These are phyloP conservation scores for Gnetum montanum DNA, from an alignment of 75 land plant species.

Conservation along the genomic window DNA sequence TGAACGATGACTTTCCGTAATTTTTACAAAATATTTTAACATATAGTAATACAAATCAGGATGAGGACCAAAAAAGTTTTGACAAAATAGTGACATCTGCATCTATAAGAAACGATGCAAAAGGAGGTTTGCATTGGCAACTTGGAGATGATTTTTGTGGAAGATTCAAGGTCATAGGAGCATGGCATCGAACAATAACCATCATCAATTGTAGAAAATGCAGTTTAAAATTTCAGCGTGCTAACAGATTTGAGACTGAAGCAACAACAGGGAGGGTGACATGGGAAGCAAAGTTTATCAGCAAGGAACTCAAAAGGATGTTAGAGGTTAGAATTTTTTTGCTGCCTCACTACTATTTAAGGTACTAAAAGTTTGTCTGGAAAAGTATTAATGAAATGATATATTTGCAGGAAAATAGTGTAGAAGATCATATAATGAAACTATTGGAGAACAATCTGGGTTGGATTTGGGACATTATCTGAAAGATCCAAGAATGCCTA, in stretches of 20 bases:
- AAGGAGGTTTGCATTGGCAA: conserved; percentile 51
- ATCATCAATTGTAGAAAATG: conserved; percentile 6
- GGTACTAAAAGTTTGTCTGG: neutral
- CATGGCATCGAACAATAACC: conserved; percentile 14
- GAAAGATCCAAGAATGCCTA: no score
- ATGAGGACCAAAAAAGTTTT: conserved; percentile 17
- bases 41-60: no score
- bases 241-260: conserved; percentile 29
- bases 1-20: neutral
- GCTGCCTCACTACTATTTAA: neutral
- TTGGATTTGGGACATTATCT: conserved; percentile 3
- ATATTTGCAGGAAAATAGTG: neutral
- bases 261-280: conserved; percentile 23
- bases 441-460: neutral
- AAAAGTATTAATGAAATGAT: neutral
- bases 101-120: conserved; percentile 19
- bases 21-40: neutral
- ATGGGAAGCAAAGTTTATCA: conserved; percentile 20
- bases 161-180: conserved; percentile 16
- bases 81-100: conserved; percentile 27
- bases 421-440: conserved; percentile 3
- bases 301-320: conserved; percentile 11
- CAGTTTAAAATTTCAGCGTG: conserved; percentile 24
- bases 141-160: conserved; percentile 17
- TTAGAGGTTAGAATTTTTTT: conserved; percentile 14